Conservation (phyloP, 2,329 filamentous ascomycete genomes). For the Colletotrichum sp. region DNA sequence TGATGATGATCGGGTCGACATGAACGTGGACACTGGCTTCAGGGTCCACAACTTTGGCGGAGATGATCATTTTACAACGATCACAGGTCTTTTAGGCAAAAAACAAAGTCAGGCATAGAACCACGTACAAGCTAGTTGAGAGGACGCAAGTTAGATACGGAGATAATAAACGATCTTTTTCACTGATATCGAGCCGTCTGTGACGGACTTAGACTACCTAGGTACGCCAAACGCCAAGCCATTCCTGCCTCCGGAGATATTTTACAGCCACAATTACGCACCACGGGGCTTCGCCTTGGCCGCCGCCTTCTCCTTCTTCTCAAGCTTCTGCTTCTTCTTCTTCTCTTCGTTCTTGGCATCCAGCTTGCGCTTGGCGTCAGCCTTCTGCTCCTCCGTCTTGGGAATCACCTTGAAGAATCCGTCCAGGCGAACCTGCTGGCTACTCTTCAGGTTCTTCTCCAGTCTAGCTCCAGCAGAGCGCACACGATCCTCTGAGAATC, state of each 20-base stretch:
- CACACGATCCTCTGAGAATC: slow-evolving; percentile 95
- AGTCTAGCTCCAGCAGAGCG: slow-evolving; percentile 78
- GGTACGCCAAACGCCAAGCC: background rate
- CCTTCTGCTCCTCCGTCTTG: slow-evolving; percentile 87
- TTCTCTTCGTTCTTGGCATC: slow-evolving; percentile 91
- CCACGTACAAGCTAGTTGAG: background rate
- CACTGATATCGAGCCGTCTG: background rate
- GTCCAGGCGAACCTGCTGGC: slow-evolving; percentile 89
- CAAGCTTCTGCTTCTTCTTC: slow-evolving; percentile 94
- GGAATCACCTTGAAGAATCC: slow-evolving; percentile 96
- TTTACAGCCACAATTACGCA: slow-evolving; percentile 30
- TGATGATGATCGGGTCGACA: background rate
- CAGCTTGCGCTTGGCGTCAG: slow-evolving; percentile 86
- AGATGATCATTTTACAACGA: background rate
- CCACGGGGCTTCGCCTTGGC: slow-evolving; percentile 86
- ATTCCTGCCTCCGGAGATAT: background rate
- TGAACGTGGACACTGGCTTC: background rate
- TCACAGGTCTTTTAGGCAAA: background rate
- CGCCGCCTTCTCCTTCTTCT: slow-evolving; percentile 94
- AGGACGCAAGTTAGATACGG: rapidly evolving
- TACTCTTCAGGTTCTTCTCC: slow-evolving; percentile 88
- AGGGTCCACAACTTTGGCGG: background rate
- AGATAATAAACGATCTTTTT: background rate
- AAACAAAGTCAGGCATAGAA: background rate
- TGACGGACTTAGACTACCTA: background rate